Percentiles rank a stretch among this genome's conserved stretches.
Evolutionary conservation across 768 basidiomycete genomes (phyloP).

Genomic region (Sistotremastrum suecicum): DNA sequence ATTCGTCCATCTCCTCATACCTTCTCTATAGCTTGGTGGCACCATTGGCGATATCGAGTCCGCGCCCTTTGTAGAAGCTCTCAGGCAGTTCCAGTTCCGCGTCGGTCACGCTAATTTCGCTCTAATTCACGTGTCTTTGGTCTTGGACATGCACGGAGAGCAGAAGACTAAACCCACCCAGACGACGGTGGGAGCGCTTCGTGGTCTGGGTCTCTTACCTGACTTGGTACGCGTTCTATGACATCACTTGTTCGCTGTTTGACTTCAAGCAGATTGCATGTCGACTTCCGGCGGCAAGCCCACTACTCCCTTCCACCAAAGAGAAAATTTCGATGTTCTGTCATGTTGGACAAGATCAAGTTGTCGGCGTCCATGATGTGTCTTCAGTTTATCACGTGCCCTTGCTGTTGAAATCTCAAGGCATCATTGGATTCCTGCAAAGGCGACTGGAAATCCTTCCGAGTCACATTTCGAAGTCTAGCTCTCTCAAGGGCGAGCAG

Average conservation of each 20-base stretch:
- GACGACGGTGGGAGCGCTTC: constrained; percentile 85
- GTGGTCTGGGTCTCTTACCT: constrained; percentile 84
- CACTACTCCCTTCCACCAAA: constrained; percentile 75
- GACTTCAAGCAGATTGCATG: constrained; percentile 65
- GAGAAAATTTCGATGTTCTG: constrained; percentile 99
- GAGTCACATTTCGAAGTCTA: constrained; percentile 38
- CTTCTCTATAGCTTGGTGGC: constrained; percentile 65
- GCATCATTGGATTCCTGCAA: constrained; percentile 73
- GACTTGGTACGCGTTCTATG: constrained; percentile 52
- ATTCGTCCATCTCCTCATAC: background rate
- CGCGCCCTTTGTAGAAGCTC: constrained; percentile 94
- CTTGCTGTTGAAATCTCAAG: constrained; percentile 80
- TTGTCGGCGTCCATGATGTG: constrained; percentile 92
- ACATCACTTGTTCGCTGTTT: background rate
- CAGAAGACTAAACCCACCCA: constrained; percentile 99
- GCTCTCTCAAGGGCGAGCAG: constrained; percentile 44
- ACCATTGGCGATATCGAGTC: constrained; percentile 99
- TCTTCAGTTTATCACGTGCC: constrained; percentile 97
- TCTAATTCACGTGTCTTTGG: constrained; percentile 89
- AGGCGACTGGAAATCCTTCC: constrained; percentile 64
- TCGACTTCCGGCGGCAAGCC: constrained; percentile 65
- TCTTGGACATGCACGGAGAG: constrained; percentile 98
- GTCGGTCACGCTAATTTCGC: constrained; percentile 96
- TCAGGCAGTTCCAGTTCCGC: constrained; percentile 99
- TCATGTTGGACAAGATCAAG: constrained; percentile 80